Evolutionary conservation across 169 alveolate genomes (phyloP).

Genomic region (Haemoproteus tartakovskyi): DNA sequence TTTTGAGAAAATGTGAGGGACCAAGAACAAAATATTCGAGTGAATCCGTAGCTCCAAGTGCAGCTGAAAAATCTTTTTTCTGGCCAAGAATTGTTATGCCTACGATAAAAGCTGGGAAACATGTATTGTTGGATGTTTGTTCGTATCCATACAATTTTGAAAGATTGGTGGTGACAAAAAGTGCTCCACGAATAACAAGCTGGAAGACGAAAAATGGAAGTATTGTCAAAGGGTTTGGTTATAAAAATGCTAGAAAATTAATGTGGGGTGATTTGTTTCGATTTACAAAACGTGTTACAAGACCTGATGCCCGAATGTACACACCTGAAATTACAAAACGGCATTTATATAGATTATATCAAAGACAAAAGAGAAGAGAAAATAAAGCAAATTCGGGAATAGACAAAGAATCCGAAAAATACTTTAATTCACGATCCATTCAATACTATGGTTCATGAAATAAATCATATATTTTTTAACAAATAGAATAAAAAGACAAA

Average conservation of each 20-base stretch:
- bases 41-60: constrained; percentile 70
- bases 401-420: constrained; percentile 1
- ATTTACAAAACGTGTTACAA: constrained; percentile 77
- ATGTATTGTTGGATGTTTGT: constrained; percentile 84
- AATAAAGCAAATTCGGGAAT: neutral
- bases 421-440: constrained; percentile 10
- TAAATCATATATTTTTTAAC: too few relatives aligned
- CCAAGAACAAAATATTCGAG: constrained; percentile 62
- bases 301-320: constrained; percentile 85
- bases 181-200: constrained; percentile 75
- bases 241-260: constrained; percentile 74
- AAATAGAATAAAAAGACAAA: neutral
- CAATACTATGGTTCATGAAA: constrained; percentile 20
- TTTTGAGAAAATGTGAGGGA: constrained; percentile 76
- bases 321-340: constrained; percentile 72
- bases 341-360: constrained; percentile 69
- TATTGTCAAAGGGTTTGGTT: constrained; percentile 57
- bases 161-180: constrained; percentile 79
- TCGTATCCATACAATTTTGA: constrained; percentile 74
- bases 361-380: constrained; percentile 59
- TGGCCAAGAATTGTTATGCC: constrained; percentile 88
- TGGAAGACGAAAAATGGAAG: constrained; percentile 59
- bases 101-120: constrained; percentile 82
- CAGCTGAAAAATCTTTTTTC: constrained; percentile 80
- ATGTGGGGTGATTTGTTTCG: constrained; percentile 92